These are phyloP conservation scores for Knufia petricola DNA, from an alignment of 2,329 filamentous ascomycete species.

Conservation along the genomic window DNA sequence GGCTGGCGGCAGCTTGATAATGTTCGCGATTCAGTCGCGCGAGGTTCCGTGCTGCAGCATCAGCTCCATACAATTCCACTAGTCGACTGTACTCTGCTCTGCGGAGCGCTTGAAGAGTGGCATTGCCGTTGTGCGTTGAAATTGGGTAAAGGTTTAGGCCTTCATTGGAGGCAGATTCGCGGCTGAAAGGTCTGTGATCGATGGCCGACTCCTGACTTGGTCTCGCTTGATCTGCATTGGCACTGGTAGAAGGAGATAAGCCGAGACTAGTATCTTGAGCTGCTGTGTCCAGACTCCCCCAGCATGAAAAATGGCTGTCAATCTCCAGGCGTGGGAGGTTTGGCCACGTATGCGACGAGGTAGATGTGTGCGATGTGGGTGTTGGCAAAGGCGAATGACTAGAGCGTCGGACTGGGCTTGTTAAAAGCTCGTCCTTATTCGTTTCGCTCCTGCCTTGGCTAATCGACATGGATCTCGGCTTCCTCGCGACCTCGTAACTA, in stretches of 20 bases:
- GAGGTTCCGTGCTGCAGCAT: conserved; percentile 11
- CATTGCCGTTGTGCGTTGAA: conserved; percentile 9
- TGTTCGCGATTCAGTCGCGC: conserved; percentile 4
- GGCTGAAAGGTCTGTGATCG: neutral
- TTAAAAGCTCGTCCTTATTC: neutral
- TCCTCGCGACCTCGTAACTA: conserved; percentile 20
- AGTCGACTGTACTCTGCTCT: conserved; percentile 22
- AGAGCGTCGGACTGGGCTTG: too few species aligned
- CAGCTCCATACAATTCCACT: conserved; percentile 18
- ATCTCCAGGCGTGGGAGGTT: neutral
- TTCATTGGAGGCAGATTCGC: neutral
- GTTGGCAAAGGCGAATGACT: neutral
- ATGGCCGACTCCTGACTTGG: neutral
- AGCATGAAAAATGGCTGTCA: neutral
- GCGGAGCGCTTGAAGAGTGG: conserved; percentile 21
- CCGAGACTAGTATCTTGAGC: neutral
- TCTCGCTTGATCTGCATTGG: neutral
- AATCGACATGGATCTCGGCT: conserved; percentile 14
- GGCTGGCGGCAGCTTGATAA: neutral
- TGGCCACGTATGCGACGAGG: conserved; percentile 2
- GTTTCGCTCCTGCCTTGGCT: neutral
- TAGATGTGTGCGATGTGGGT: neutral
- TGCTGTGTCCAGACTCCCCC: neutral
- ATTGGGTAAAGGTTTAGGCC: neutral
- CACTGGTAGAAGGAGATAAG: neutral